phyloP scores from a whole-genome alignment of 768 basidiomycete species.

The Tylopilus cervinicoccineus region DNA sequence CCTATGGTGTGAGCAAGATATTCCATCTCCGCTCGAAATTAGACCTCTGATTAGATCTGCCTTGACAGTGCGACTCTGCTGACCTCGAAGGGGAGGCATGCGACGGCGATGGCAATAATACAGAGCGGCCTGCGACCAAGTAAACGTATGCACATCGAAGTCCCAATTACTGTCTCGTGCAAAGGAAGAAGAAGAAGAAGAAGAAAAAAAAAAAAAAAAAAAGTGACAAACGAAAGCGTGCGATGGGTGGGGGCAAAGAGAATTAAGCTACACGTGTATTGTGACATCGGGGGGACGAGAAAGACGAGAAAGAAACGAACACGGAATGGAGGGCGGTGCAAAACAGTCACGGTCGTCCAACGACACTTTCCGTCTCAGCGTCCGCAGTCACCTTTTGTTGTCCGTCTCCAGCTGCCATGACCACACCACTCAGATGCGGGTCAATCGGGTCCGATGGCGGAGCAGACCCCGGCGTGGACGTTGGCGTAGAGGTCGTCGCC shows the following conservation, averaged over 20 bases:
- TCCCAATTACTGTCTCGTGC: neutral
- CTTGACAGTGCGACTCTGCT: too few species aligned
- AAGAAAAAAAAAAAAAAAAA: neutral
- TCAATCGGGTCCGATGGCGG: conserved; percentile 32
- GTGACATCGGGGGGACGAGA: neutral
- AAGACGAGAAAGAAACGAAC: neutral
- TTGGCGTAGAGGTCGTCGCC: conserved; percentile 31
- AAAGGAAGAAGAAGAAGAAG: neutral
- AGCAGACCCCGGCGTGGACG: conserved; percentile 33
- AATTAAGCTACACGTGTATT: conserved; percentile 18
- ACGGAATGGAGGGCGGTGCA: neutral
- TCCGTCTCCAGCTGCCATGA: conserved; percentile 20
- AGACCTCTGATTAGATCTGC: neutral
- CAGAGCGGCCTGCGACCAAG: conserved; percentile 8
- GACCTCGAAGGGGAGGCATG: too few species aligned
- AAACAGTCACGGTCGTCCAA: conserved; percentile 14
- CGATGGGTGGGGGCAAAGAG: neutral
- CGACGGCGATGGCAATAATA: conserved; percentile 5
- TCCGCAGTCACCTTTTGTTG: conserved; percentile 25
- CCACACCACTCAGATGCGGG: conserved; percentile 28
- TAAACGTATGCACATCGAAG: conserved; percentile 2
- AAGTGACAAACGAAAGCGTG: neutral
- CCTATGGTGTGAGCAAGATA: conserved; percentile 3
- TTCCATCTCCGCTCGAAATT: conserved; percentile 30
- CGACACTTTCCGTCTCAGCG: conserved; percentile 23